Evolutionary conservation across 164 flowering plant species (phyloP), one percentile per base, ranked within the genome.

Genomic region (Magnolia kwangsiensis): DNA sequence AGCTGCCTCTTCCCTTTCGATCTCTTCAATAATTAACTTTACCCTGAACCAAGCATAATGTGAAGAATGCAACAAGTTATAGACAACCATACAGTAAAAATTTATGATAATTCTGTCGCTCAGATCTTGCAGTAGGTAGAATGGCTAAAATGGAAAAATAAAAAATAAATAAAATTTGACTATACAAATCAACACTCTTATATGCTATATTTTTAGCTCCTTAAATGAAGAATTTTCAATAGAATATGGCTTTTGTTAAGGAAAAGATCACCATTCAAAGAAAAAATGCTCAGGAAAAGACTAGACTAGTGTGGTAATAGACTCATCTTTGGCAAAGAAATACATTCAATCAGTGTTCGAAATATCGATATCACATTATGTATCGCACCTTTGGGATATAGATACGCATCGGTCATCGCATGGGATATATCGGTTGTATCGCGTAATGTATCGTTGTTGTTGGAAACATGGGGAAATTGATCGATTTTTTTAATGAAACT

Each of bases 1-100:
- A 81, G 92, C 89, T 63, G 90, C 83, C 82, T 96, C 99, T 83
- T 96, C 99, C 82, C 89, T 87, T 83, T 96, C 99, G 70, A 92
- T 91, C 84, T 94, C 96, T 79, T 96, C 99, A 74, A 90, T 90
- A 64, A 92, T 84, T 77, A 88, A 82, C 84, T 94, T 96, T 69
- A 96, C 95, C 90, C 98, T 92, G 83, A 24, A 27, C 19, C 76
- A 51, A 75, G 2, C 63, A 63, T 49, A 77, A 67, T 21, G 61
- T 10, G 5, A n/a, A 69, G 29, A 66, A 20, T 21, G 61, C 68
- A 27, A 31, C 45, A 31, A 14, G 31, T 21, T 31, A 68, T 3
- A 29, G 3, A 31, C 64, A 51, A 74, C 3, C 23, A 63, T 50
- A 65, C 19, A 73, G 8, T 2, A 11, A 37, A 11, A 55, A 74